Conservation (phyloP, 768 basidiomycete genomes). For the Lactarius quietus region DNA sequence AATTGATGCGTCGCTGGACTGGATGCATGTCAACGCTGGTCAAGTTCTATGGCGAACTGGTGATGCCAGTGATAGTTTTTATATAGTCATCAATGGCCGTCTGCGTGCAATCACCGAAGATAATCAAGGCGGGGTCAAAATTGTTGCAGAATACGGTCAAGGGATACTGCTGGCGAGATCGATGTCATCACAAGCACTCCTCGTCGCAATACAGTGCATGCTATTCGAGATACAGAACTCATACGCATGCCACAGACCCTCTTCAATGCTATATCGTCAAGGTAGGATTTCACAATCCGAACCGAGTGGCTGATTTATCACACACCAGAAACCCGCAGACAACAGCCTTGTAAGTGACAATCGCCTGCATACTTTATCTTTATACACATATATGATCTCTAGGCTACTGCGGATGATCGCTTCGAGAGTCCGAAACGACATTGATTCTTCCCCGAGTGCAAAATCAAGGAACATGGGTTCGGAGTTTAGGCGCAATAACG, state of each 20-base stretch:
- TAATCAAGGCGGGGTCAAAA: slow-evolving; percentile 69
- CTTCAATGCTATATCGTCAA: slow-evolving; percentile 93
- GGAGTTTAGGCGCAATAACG: slow-evolving; percentile 73
- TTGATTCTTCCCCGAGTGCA: slow-evolving; percentile 56
- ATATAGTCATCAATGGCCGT: slow-evolving; percentile 97
- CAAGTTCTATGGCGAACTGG: slow-evolving; percentile 93
- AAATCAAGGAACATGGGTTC: slow-evolving; percentile 49
- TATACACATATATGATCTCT: not conserved
- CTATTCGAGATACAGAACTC: slow-evolving; percentile 96
- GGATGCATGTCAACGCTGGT: slow-evolving; percentile 96
- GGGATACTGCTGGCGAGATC: slow-evolving; percentile 94
- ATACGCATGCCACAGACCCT: slow-evolving; percentile 96
- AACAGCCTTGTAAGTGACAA: slow-evolving; percentile 63
- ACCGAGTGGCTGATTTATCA: slow-evolving; percentile 12
- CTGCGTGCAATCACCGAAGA: slow-evolving; percentile 84
- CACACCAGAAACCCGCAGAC: slow-evolving; percentile 69
- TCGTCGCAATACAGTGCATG: slow-evolving; percentile 88
- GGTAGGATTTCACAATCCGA: slow-evolving; percentile 41
- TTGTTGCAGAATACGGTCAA: slow-evolving; percentile 93
- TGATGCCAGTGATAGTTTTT: slow-evolving; percentile 92
- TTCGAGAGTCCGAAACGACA: slow-evolving; percentile 80
- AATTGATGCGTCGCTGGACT: slow-evolving; percentile 94
- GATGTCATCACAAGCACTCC: slow-evolving; percentile 93
- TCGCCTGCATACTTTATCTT: slow-evolving; percentile 26
- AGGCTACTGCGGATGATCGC: slow-evolving; percentile 88